Percentiles rank a stretch among this genome's conserved stretches.
Conservation (phyloP, 352 stramenopile species). For the Hyaloperonospora arabidopsidis region DNA sequence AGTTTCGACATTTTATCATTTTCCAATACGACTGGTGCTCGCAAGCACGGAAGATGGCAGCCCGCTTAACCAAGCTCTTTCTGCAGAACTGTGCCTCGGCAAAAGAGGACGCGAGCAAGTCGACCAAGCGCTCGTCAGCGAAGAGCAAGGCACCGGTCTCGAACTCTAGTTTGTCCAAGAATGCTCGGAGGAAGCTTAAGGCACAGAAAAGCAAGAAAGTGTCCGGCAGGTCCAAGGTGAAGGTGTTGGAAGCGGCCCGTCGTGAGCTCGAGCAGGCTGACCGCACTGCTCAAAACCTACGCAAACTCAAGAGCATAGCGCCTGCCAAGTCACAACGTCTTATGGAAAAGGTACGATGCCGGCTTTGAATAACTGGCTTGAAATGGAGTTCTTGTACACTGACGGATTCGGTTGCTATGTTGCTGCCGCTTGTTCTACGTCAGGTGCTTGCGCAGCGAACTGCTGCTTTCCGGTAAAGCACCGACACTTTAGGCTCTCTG, state of each 20-base stretch:
- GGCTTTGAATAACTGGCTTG: too few relatives aligned
- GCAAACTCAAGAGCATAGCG: conserved; percentile 49
- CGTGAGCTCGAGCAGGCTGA: conserved; percentile 45
- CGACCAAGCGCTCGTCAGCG: conserved; percentile 5
- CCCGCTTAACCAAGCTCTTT: conserved; percentile 68
- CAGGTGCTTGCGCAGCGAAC: conserved; percentile 41
- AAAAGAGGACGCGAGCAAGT: conserved; percentile 16
- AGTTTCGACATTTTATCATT: too few relatives aligned
- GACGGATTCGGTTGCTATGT: background rate
- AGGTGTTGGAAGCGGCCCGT: conserved; percentile 47
- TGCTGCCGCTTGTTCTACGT: background rate
- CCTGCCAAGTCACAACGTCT: conserved; percentile 55
- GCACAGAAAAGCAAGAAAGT: conserved; percentile 27
- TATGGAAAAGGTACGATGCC: conserved; percentile 49
- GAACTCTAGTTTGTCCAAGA: conserved; percentile 14
- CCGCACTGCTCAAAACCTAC: conserved; percentile 50
- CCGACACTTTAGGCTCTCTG: background rate
- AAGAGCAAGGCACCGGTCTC: conserved; percentile 3
- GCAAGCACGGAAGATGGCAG: conserved; percentile 30
- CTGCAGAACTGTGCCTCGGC: conserved; percentile 42
- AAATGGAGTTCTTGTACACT: background rate
- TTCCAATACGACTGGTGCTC: conserved; percentile 13
- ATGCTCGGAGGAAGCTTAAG: conserved; percentile 19
- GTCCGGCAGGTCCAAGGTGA: conserved; percentile 27
- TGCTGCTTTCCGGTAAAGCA: conserved; percentile 31